phyloP scores from a whole-genome alignment of 179 eudicot species.

The Spinacia oleracea region DNA sequence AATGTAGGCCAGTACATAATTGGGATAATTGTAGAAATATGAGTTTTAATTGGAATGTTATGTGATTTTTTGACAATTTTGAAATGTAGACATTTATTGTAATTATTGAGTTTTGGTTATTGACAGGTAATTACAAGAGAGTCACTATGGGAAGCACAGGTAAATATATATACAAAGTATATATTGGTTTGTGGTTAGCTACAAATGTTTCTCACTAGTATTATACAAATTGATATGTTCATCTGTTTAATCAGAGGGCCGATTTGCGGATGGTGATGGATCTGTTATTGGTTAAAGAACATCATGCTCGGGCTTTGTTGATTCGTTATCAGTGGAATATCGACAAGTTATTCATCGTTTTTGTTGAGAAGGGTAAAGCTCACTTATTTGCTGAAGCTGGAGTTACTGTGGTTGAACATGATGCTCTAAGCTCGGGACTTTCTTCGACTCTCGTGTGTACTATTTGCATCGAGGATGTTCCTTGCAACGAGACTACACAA shows the following conservation, averaged over 20 bases:
- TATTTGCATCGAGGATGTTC: slow-evolving; percentile 57
- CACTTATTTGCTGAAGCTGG: slow-evolving; percentile 60
- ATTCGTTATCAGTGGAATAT: slow-evolving; percentile 67
- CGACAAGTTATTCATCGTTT: slow-evolving; percentile 50
- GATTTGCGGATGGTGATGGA: slow-evolving; percentile 66
- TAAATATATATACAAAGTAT: too few relatives aligned
- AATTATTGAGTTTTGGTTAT: too few relatives aligned
- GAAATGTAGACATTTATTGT: too few relatives aligned
- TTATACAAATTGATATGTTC: neutral
- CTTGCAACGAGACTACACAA: slow-evolving; percentile 37
- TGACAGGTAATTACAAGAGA: neutral
- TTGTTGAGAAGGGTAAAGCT: slow-evolving; percentile 60
- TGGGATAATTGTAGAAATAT: too few relatives aligned
- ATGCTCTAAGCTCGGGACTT: slow-evolving; percentile 25
- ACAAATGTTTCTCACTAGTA: neutral
- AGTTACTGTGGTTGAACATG: slow-evolving; percentile 31
- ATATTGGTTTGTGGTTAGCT: neutral
- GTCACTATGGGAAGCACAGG: neutral
- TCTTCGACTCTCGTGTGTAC: slow-evolving; percentile 40
- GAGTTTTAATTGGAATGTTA: too few relatives aligned
- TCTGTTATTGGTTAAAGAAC: slow-evolving; percentile 52
- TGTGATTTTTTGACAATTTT: too few relatives aligned
- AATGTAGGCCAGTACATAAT: too few relatives aligned
- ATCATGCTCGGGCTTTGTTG: slow-evolving; percentile 64
- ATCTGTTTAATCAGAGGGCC: slow-evolving; percentile 38